Conservation (phyloP, 1,284 basidiomycete genomes). For the Xanthoconium separans region DNA sequence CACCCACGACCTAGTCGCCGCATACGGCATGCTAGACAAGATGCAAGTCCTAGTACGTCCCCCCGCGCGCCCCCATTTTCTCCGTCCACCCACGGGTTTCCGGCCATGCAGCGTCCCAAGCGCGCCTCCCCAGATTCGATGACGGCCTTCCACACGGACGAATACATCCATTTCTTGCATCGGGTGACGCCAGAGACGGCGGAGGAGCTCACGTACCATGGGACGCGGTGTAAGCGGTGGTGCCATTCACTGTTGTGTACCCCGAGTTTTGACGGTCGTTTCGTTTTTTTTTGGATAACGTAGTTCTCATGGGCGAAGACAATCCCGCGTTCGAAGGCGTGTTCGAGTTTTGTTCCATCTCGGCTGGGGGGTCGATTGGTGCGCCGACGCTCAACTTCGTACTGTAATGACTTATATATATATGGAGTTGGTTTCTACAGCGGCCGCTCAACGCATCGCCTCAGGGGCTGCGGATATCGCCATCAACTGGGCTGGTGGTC, state of each 20-base stretch:
- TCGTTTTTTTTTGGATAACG: background rate
- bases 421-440: constrained; percentile 37
- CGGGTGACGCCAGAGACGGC: constrained; percentile 88
- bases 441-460: constrained; percentile 81
- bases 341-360: constrained; percentile 97
- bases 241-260: no score
- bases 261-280: no score
- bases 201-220: constrained; percentile 81
- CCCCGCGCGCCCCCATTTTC: background rate
- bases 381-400: constrained; percentile 19
- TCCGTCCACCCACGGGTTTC: background rate
- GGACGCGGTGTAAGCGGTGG: constrained; percentile 71
- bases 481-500: constrained; percentile 97
- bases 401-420: background rate
- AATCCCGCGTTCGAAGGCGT: constrained; percentile 96
- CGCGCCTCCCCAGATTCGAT: constrained; percentile 82
- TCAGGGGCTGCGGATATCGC: constrained; percentile 87
- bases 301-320: constrained; percentile 90
- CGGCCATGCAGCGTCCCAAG: constrained; percentile 64
- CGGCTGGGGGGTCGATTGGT: constrained; percentile 92
- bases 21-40: constrained; percentile 86
- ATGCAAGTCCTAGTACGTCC: constrained; percentile 82
- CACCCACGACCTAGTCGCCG: constrained; percentile 88
- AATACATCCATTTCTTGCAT: constrained; percentile 91
- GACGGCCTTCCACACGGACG: constrained; percentile 96